Percentiles rank a stretch among this genome's conserved stretches.
Evolutionary conservation across 345 rosid genomes (phyloP).

Genomic region (Hibiscus syriacus): DNA sequence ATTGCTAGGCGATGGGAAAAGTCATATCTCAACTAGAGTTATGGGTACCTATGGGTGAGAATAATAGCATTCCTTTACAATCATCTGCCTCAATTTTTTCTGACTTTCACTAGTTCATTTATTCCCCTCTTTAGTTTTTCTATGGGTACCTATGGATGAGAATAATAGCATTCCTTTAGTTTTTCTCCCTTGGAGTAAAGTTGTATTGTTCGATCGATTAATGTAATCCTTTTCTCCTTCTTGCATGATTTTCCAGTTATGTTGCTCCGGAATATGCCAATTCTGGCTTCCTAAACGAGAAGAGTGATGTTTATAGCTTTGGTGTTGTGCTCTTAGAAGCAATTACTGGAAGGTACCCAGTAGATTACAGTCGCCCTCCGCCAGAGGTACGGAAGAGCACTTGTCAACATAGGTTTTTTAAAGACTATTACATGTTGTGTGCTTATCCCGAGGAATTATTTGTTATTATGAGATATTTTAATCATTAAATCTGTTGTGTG

Average conservation of each 20-base stretch:
- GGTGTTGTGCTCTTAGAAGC: slow-evolving; percentile 93
- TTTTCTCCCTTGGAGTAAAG: background rate
- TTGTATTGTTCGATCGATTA: background rate
- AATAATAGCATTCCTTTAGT: too few species aligned
- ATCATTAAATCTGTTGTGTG: slow-evolving; percentile 5
- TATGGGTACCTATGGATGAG: too few species aligned
- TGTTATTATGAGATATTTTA: background rate
- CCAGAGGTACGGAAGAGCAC: slow-evolving; percentile 53
- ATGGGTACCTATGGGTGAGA: slow-evolving; percentile 99
- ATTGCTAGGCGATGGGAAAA: slow-evolving; percentile 81
- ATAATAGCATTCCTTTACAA: slow-evolving; percentile 6
- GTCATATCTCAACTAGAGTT: slow-evolving; percentile 83
- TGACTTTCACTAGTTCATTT: background rate
- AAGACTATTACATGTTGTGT: background rate
- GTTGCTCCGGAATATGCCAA: slow-evolving; percentile 98
- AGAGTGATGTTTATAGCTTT: slow-evolving; percentile 93
- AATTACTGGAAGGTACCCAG: slow-evolving; percentile 93
- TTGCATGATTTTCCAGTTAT: slow-evolving; percentile 39
- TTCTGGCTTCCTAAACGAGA: slow-evolving; percentile 84
- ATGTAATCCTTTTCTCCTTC: background rate
- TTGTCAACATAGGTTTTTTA: slow-evolving; percentile 5
- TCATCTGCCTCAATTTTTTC: slow-evolving; percentile 2
- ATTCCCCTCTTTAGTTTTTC: background rate
- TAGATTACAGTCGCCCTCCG: slow-evolving; percentile 79
- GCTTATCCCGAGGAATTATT: background rate